phyloP scores from a whole-genome alignment of 192 early-diverging fungal genomes.

The Umbelopsis vinacea region DNA sequence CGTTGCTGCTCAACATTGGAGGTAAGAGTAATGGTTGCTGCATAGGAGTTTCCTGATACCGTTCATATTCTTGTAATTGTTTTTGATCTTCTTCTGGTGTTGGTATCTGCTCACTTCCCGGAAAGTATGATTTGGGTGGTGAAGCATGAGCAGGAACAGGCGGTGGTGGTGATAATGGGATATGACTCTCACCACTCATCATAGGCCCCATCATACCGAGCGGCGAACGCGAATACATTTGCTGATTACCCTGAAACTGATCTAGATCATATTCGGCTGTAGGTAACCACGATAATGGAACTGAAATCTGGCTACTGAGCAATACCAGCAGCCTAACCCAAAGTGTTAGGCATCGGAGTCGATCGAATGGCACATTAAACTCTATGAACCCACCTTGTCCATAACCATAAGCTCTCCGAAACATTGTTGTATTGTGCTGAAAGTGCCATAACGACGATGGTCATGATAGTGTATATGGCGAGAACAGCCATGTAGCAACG shows the following conservation, averaged over 20 bases:
- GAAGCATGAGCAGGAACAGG: not conserved
- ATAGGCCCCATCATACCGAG: not conserved
- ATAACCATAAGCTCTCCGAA: constrained; percentile 8
- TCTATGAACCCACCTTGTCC: not conserved
- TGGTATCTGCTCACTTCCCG: not conserved
- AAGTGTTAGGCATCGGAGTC: not conserved
- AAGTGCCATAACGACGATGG: constrained; percentile 9
- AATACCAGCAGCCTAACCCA: not conserved
- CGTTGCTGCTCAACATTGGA: not conserved
- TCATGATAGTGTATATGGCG: not conserved
- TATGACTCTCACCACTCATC: not conserved
- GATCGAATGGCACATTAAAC: not conserved
- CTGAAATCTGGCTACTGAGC: constrained; percentile 11
- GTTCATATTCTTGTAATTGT: not conserved
- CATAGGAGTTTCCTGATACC: too few species aligned
- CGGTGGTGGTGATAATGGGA: constrained; percentile 4
- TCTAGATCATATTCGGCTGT: constrained; percentile 2
- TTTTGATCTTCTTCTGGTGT: not conserved
- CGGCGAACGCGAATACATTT: not conserved
- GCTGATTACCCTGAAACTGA: not conserved
- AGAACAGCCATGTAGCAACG: not conserved
- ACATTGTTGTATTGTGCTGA: constrained; percentile 14
- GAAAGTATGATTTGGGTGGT: not conserved
- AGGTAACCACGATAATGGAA: not conserved
- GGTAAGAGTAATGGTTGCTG: constrained; percentile 3